Evolutionary conservation across 306 rosid species (phyloP), one percentile per base, ranked within the genome.

Genomic region (Quercus cerris): DNA sequence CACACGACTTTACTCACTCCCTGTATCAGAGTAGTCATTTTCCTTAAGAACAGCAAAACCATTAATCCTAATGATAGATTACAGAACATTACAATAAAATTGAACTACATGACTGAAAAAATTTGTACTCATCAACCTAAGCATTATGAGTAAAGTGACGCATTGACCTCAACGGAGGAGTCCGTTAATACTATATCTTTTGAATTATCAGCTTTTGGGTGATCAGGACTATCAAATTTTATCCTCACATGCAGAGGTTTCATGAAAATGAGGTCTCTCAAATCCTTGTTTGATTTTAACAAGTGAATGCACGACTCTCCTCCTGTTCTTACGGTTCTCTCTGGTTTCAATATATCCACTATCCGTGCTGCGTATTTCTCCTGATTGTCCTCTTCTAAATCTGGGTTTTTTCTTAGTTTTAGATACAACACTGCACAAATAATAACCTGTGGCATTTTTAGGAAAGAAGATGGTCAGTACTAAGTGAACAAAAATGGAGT

Each of bases 221-320:
- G 99, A 74, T 83, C 90, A 22, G 20, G 78, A 81, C 70, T 69
- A 70, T 87, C 86, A 56, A 95, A 35, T 88, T 86, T 91, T 85
- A 95, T 46, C 80, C 93, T 87, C 72, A 94, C 63, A 58, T 93
- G 95, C 11, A 94, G 82, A 58, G 89, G 95, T 83, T 83, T 93
- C 84, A 84, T 83, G 87, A 93, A 90, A 74, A 86, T 71, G 59
- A 91, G 73, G 67, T 93, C 95, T 87, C 94, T 93, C 87, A 92
- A 41, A 79, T 94, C 93, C 66, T 86, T 84, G 33, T 83, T 80
- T 23, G 88, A 68, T 66, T 93, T 86, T 68, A 89, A 73, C 77
- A 94, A 75, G 86, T 84, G 81, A 74, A 79, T 79, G 86, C 90
- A 88, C 9, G 73, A 83, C 70, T 90, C 93, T 85, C 87, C 86